Evolutionary conservation across 306 rosid genomes (phyloP), one percentile per base, ranked within the genome.

Genomic region (Sesbania bispinosa): DNA sequence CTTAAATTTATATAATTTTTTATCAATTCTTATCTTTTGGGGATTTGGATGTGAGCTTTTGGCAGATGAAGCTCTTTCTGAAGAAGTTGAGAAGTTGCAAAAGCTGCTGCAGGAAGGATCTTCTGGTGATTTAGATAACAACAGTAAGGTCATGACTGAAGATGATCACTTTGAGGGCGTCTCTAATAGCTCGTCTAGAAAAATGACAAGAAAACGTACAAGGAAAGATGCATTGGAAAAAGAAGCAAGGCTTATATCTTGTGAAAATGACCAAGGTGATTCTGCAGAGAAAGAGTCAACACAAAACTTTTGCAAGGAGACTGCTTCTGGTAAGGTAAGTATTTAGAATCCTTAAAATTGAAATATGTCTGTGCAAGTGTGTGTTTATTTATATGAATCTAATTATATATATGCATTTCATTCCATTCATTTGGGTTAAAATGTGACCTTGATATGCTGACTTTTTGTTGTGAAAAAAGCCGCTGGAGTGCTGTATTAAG

Each of bases 61-160:
- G 53, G 72, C 89, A 93, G 97, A 77, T 79, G 84, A 80, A 59
- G 80, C 74, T 36, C 94, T 94, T 73, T 38, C 79, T 54, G 87
- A 83, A 81, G 92, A 94, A 86, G 59, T 88, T 66, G 90, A 74
- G 72, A 88, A 78, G 63, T 76, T 90, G 27, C 80, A 16, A 68
- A 84, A 77, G 82, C 74, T 69, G 30, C 81, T 67, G 19, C 83
- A 61, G 67, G 87, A 80, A 47, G 73, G 82, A 75, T 64, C 57
- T 71, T 23, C 76, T 27, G 67, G 73, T 71, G 59, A 72, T 81
- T 69, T 64, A 45, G 79, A 68, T 73, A 66, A 71, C 43, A 61
- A 47, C 27, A 63, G 43, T 24, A 71, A 62, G 29, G 74, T 76
- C 32, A 32, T 62, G 42, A 68, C 63, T 1, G 39, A 59, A 42